Evolutionary conservation across 108 stramenopile species (phyloP).

Genomic region (Cyclotella kingstonii): DNA sequence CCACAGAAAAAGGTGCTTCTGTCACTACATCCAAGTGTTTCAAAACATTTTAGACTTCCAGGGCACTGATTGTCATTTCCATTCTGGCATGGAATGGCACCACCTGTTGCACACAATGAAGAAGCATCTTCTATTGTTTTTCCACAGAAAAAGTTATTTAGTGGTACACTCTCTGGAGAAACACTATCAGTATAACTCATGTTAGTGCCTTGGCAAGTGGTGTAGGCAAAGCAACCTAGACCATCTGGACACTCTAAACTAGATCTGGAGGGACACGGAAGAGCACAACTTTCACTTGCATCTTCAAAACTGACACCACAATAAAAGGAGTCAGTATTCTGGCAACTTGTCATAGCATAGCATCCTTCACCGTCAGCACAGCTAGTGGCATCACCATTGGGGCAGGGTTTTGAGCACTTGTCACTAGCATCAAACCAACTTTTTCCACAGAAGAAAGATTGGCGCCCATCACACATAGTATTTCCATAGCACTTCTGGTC

Average conservation of each 20-base stretch:
- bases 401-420: not conserved
- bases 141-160: slow-evolving; percentile 38
- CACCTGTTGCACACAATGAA: slow-evolving; percentile 27
- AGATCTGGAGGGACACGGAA: slow-evolving; percentile 21
- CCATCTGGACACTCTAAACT: slow-evolving; percentile 25
- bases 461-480: slow-evolving; percentile 6
- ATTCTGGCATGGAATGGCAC: slow-evolving; percentile 35
- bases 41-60: slow-evolving; percentile 29
- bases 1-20: slow-evolving; percentile 39
- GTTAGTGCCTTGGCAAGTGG: slow-evolving; percentile 27
- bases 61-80: slow-evolving; percentile 36
- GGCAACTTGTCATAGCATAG: slow-evolving; percentile 23
- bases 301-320: slow-evolving; percentile 23
- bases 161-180: slow-evolving; percentile 10
- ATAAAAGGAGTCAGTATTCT: slow-evolving; percentile 16
- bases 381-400: not conserved
- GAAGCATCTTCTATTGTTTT: slow-evolving; percentile 26
- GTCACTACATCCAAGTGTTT: slow-evolving; percentile 31
- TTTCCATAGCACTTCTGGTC: slow-evolving; percentile 23
- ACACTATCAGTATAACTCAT: slow-evolving; percentile 2
- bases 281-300: slow-evolving; percentile 26
- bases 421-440: slow-evolving; percentile 18
- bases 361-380: slow-evolving; percentile 30
- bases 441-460: slow-evolving; percentile 20
- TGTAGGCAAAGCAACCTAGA: slow-evolving; percentile 39